Percentiles rank a stretch among this genome's conserved stretches.
phyloP scores from a whole-genome alignment of 352 stramenopile genomes.

The Phytopythium montanum region DNA sequence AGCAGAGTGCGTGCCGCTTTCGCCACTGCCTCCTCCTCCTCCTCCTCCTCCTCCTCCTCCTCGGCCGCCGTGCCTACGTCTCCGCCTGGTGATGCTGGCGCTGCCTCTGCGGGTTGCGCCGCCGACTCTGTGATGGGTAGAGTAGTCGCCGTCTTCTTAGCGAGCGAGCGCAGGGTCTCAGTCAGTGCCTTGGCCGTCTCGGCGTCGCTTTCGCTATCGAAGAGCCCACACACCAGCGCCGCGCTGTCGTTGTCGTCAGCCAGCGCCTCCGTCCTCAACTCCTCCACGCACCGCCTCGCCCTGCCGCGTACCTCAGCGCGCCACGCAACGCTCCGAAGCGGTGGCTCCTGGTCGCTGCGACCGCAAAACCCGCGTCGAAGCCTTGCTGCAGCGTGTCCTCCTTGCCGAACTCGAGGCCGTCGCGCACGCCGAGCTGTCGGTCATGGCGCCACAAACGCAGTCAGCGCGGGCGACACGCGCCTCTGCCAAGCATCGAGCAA shows the following conservation, averaged over 20 bases:
- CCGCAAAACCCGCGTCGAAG: constrained; percentile 56
- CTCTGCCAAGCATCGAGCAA: background rate
- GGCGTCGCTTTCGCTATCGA: constrained; percentile 9
- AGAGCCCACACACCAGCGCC: constrained; percentile 19
- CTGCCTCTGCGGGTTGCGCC: background rate
- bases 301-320: constrained; percentile 26
- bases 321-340: constrained; percentile 47
- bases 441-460: constrained; percentile 6
- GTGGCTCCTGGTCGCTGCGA: constrained; percentile 32
- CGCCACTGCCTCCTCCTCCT: constrained; percentile 5
- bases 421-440: constrained; percentile 52
- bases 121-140: constrained; percentile 4
- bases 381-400: constrained; percentile 66
- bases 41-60: constrained; percentile 4
- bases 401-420: constrained; percentile 68
- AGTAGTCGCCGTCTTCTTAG: constrained; percentile 15
- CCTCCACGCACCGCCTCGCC: too few relatives aligned
- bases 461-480: background rate
- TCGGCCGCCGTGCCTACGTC: background rate
- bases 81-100: background rate
- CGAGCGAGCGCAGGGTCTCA: constrained; percentile 13
- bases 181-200: constrained; percentile 6
- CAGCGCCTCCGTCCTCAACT: background rate
- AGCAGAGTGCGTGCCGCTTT: constrained; percentile 14
- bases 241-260: constrained; percentile 9